Percentiles rank a stretch among this genome's conserved stretches.
Conservation (phyloP, 768 basidiomycete species). For the Clitopilus hobsonii region DNA sequence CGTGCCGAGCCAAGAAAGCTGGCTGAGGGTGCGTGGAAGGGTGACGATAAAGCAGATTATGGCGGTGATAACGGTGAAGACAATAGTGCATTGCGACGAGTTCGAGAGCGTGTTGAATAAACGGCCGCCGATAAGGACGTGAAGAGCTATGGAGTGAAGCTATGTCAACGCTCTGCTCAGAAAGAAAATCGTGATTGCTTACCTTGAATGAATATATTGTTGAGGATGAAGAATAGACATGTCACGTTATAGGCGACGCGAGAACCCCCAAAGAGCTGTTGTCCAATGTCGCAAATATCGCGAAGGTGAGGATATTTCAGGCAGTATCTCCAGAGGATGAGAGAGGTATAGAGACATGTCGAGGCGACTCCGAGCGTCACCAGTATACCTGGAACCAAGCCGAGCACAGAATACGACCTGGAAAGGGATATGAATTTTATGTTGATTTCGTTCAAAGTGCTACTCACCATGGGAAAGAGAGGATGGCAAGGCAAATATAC, state of each 20-base stretch:
- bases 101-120: slow-evolving; percentile 41
- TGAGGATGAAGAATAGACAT: slow-evolving; percentile 46
- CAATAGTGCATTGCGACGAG: slow-evolving; percentile 35
- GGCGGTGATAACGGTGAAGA: slow-evolving; percentile 28
- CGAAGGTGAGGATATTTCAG: slow-evolving; percentile 44
- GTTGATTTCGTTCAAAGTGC: background rate
- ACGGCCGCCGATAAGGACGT: slow-evolving; percentile 41
- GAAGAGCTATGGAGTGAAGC: slow-evolving; percentile 27
- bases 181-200: too few relatives aligned
- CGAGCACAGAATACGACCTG: slow-evolving; percentile 41
- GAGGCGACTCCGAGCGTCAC: slow-evolving; percentile 35
- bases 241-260: slow-evolving; percentile 44
- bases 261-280: slow-evolving; percentile 41
- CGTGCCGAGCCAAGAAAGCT: slow-evolving; percentile 34
- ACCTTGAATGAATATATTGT: slow-evolving; percentile 54
- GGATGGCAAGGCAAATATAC: slow-evolving; percentile 39
- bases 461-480: slow-evolving; percentile 32
- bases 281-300: slow-evolving; percentile 49
- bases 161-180: too few relatives aligned
- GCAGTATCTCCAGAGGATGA: slow-evolving; percentile 43
- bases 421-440: background rate
- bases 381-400: slow-evolving; percentile 36
- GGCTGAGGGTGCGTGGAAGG: slow-evolving; percentile 38
- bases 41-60: slow-evolving; percentile 35
- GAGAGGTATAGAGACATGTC: slow-evolving; percentile 39